phyloP scores from a whole-genome alignment of 768 basidiomycete species.

The Phylloporus sp. region DNA sequence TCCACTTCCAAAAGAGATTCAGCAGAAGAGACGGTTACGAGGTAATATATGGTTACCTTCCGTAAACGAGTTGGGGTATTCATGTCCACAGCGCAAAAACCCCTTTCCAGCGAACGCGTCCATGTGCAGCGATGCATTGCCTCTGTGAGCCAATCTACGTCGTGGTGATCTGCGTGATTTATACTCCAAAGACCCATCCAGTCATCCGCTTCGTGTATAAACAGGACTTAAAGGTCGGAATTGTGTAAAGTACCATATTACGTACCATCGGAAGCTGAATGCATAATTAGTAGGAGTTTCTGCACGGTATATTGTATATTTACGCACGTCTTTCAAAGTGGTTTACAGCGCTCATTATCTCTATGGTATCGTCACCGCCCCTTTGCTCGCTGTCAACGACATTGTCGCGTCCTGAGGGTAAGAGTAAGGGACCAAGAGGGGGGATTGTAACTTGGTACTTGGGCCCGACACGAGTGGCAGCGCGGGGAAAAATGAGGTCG shows the following conservation, averaged over 20 bases:
- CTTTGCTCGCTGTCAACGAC: slow-evolving; percentile 46
- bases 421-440: slow-evolving; percentile 30
- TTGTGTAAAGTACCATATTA: slow-evolving; percentile 1
- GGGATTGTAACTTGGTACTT: slow-evolving; percentile 77
- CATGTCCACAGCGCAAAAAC: slow-evolving; percentile 63
- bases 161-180: slow-evolving; percentile 48
- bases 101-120: slow-evolving; percentile 53
- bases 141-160: slow-evolving; percentile 83
- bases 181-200: slow-evolving; percentile 56
- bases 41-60: slow-evolving; percentile 49
- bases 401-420: slow-evolving; percentile 31
- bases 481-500: slow-evolving; percentile 93
- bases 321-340: slow-evolving; percentile 64
- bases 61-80: slow-evolving; percentile 51
- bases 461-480: slow-evolving; percentile 84
- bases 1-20: slow-evolving; percentile 54
- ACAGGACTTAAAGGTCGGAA: slow-evolving; percentile 4
- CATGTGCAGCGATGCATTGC: slow-evolving; percentile 68
- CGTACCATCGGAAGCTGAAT: slow-evolving; percentile 57
- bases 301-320: slow-evolving; percentile 13
- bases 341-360: slow-evolving; percentile 63
- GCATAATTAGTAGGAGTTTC: slow-evolving; percentile 20
- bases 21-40: slow-evolving; percentile 9
- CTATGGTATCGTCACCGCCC: slow-evolving; percentile 70
- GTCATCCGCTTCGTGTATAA: slow-evolving; percentile 52